Percentiles rank a stretch among this genome's conserved stretches.
Evolutionary conservation across 129 eudicot genomes (phyloP).

Genomic region (Mikania micrantha): DNA sequence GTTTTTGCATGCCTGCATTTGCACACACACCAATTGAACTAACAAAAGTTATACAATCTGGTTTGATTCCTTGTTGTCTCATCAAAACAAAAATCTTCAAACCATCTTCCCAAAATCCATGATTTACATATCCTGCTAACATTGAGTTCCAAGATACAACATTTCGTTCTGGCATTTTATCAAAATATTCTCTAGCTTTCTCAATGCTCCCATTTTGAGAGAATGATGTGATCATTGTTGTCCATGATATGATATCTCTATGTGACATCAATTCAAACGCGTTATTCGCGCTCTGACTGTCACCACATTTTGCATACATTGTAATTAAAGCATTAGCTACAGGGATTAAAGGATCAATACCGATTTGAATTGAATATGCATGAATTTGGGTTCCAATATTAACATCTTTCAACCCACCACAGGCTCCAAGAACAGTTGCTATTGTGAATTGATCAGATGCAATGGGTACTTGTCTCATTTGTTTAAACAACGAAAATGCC

Average conservation of each 20-base stretch:
- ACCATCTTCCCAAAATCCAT: conserved; percentile 50
- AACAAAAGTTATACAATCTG: conserved; percentile 44
- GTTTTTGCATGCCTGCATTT: conserved; percentile 33
- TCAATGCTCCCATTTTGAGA: conserved; percentile 35
- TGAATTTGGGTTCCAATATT: conserved; percentile 48
- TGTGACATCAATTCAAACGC: conserved; percentile 34
- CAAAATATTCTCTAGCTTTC: conserved; percentile 40
- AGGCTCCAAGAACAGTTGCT: conserved; percentile 43
- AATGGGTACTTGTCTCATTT: conserved; percentile 36
- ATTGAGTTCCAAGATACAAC: conserved; percentile 53
- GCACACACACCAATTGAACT: conserved; percentile 37
- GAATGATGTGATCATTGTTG: conserved; percentile 45
- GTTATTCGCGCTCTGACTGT: conserved; percentile 29
- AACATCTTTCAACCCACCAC: conserved; percentile 28
- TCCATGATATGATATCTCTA: conserved; percentile 55
- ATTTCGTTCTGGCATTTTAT: conserved; percentile 56
- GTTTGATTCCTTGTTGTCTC: conserved; percentile 41
- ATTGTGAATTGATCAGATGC: conserved; percentile 38
- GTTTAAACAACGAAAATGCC: conserved; percentile 38
- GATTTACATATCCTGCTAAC: conserved; percentile 39
- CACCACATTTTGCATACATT: conserved; percentile 49
- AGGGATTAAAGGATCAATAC: conserved; percentile 28
- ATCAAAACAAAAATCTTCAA: conserved; percentile 36
- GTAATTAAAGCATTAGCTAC: conserved; percentile 50
- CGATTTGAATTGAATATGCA: conserved; percentile 28